Percentiles rank a stretch among this genome's conserved stretches.
Evolutionary conservation across 768 basidiomycete species (phyloP).

Genomic region (Crassisporium funariophilum): DNA sequence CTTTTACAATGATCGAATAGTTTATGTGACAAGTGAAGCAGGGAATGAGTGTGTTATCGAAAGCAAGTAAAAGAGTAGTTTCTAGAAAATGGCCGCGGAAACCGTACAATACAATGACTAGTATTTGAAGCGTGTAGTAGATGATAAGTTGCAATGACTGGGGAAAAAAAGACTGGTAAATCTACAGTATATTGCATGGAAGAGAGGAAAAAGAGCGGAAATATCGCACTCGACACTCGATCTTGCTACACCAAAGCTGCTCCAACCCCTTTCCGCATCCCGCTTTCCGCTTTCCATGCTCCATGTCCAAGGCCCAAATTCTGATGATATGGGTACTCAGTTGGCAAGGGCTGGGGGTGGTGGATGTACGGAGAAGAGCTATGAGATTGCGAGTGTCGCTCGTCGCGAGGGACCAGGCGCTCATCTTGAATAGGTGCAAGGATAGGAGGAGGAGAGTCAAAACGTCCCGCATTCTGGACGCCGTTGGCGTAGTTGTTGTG

Average conservation of each 20-base stretch:
- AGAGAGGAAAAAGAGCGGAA: constrained; percentile 8
- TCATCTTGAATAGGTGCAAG: constrained; percentile 58
- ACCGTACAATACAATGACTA: no score
- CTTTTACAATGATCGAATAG: no score
- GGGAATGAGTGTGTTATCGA: no score
- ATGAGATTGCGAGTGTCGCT: constrained; percentile 30
- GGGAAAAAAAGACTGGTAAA: no score
- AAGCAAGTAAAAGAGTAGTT: no score
- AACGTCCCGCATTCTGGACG: constrained; percentile 23
- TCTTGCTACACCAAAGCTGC: constrained; percentile 36
- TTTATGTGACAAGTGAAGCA: no score
- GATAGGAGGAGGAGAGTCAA: constrained; percentile 55
- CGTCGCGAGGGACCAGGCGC: constrained; percentile 35
- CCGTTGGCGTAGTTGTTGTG: constrained; percentile 8
- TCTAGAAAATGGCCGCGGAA: no score
- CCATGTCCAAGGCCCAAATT: constrained; percentile 39
- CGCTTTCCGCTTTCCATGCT: constrained; percentile 49
- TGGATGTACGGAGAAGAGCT: constrained; percentile 40
- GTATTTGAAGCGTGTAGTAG: no score
- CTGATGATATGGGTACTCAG: constrained; percentile 45
- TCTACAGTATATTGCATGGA: no score
- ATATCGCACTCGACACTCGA: constrained; percentile 7
- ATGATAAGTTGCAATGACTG: no score
- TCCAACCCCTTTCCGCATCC: constrained; percentile 44
- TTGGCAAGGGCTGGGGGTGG: constrained; percentile 39